These are phyloP conservation scores for Dactylorhiza incarnata DNA, from an alignment of 106 monocot species.

Conservation along the genomic window DNA sequence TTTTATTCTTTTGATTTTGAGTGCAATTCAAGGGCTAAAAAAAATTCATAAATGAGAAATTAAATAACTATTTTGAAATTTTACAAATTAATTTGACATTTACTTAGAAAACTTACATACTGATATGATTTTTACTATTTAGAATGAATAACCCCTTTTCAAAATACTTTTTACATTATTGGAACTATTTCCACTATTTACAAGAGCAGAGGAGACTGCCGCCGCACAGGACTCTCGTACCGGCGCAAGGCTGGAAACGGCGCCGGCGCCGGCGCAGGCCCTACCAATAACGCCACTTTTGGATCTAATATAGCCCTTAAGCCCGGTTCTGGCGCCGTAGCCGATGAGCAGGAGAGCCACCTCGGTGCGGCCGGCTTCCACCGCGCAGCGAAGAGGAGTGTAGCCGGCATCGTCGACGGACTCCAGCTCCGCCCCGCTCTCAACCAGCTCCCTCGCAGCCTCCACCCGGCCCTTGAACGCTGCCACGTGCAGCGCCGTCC, in stretches of 20 bases:
- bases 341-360: slow-evolving; percentile 21
- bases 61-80: too few species aligned
- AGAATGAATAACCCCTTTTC: too few species aligned
- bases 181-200: background rate
- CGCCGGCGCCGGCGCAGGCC: background rate
- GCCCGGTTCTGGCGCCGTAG: slow-evolving; percentile 13
- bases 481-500: slow-evolving; percentile 32
- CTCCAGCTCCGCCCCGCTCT: slow-evolving; percentile 17
- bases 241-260: background rate
- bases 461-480: slow-evolving; percentile 27
- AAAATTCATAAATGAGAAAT: too few species aligned
- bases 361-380: slow-evolving; percentile 23
- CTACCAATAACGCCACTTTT: background rate
- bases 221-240: background rate
- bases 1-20: too few species aligned
- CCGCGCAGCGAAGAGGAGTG: slow-evolving; percentile 27
- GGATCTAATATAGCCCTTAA: slow-evolving; percentile 15
- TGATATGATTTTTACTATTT: too few species aligned
- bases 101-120: too few species aligned
- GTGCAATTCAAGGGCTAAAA: too few species aligned
- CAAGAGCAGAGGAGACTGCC: background rate
- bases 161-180: background rate
- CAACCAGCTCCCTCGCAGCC: slow-evolving; percentile 13
- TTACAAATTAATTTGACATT: too few species aligned
- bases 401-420: slow-evolving; percentile 24